Evolutionary conservation across 73 alveolate genomes (phyloP), one percentile per base, ranked within the genome.

Genomic region (Paramecium sonneborni): DNA sequence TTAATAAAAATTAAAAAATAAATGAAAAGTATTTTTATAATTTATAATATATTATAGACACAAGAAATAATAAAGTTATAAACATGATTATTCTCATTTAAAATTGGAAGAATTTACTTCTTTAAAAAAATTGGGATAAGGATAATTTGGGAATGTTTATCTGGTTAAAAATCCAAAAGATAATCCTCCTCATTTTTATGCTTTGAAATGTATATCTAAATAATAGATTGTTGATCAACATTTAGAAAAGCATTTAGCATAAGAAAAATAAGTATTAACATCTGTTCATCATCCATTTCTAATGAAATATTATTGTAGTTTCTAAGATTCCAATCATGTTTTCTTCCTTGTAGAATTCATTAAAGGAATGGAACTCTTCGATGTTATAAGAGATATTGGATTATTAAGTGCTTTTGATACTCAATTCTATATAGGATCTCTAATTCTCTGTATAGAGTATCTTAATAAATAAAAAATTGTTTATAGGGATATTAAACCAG

Each of bases 121-220:
- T 23, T 37, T 95, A 41, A 96, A 95, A 57, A 92, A 86, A 76
- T 85, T 96, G 55, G 98, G 98, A 57, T 84, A 87, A 41, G 98
- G 98, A 26, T 84, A 94, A 86, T 94, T 92, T 94, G 97, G 97
- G 20, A 85, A 85, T 72, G 97, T 94, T 12, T 94, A 85, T 38
- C 67, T 96, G 67, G 98, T 95, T 2, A 92, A 76, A 89, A 87
- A 86, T 89, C 84, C 92, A 24, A 87, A 62, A 23, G 90, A 93
- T 38, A 70, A 84, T 26, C 84, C 84, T 12, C 44, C 48, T 26
- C 84, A 62, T 26, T 85, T 89, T 32, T 95, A 95, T 95, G 98
- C 98, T 30, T 85, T 95, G 58, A 95, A 94, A 93, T 86, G 91
- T 20, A 88, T 94, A 15, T 18, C 85, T 38, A 93, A 93, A 76